Conservation (phyloP, 371 early-diverging fungal genomes). For the Blastocladiella emersonii region DNA sequence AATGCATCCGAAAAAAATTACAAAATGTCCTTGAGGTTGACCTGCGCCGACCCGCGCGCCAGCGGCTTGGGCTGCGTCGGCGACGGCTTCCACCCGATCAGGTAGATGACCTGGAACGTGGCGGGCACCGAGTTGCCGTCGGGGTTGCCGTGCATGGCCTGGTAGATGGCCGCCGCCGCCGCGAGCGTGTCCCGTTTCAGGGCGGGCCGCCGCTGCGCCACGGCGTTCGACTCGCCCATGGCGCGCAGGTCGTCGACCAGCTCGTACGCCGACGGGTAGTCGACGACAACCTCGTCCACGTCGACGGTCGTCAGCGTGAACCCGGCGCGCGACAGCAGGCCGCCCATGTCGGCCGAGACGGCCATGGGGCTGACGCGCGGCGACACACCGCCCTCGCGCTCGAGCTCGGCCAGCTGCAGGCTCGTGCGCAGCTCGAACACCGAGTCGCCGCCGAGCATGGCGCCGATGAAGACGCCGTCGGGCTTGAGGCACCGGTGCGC, state of each 20-base stretch:
- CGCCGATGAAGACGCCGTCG: constrained; percentile 82
- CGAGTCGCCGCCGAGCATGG: constrained; percentile 88
- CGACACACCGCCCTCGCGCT: constrained; percentile 80
- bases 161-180: constrained; percentile 76
- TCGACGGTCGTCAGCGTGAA: constrained; percentile 85
- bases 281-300: constrained; percentile 79
- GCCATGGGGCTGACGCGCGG: constrained; percentile 87
- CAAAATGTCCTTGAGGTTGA: constrained; percentile 50
- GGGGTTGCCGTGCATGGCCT: constrained; percentile 73
- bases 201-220: constrained; percentile 42
- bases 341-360: constrained; percentile 55
- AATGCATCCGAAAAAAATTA: constrained; percentile 3
- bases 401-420: constrained; percentile 78
- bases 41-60: constrained; percentile 51
- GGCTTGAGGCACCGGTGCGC: constrained; percentile 65
- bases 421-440: constrained; percentile 79
- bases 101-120: constrained; percentile 77
- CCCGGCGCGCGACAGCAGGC: constrained; percentile 66
- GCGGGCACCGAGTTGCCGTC: constrained; percentile 89
- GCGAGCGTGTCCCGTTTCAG: constrained; percentile 65
- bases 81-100: constrained; percentile 84
- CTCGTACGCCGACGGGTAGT: constrained; percentile 83
- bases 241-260: constrained; percentile 73
- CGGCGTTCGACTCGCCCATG: constrained; percentile 93
- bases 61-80: constrained; percentile 53